These are phyloP conservation scores for Phaeosphaeria sp. DNA, from an alignment of 2,329 filamentous ascomycete species.

Conservation along the genomic window DNA sequence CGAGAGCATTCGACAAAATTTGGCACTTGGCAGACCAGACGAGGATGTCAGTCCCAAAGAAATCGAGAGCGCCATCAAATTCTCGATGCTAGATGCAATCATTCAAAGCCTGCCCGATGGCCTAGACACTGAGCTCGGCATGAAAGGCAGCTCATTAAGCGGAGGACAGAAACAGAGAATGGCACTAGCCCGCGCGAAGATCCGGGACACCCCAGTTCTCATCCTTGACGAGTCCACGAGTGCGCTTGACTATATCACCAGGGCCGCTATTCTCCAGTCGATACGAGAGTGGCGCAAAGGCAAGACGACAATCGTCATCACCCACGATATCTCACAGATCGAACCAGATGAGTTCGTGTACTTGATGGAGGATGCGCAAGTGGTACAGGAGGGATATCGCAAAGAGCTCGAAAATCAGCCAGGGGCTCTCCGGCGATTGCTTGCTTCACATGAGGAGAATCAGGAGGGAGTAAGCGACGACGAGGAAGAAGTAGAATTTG, in stretches of 20 bases:
- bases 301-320: conserved; percentile 92
- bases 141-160: conserved; percentile 74
- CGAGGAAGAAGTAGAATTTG: conserved; percentile 9
- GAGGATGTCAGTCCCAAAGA: conserved; percentile 59
- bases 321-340: conserved; percentile 85
- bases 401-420: conserved; percentile 58
- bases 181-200: conserved; percentile 76
- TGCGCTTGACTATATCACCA: conserved; percentile 78
- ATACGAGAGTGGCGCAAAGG: conserved; percentile 78
- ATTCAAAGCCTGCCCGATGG: conserved; percentile 72
- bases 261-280: conserved; percentile 72
- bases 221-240: conserved; percentile 91
- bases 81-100: conserved; percentile 73
- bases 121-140: conserved; percentile 73
- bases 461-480: conserved; percentile 2
- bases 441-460: conserved; percentile 17
- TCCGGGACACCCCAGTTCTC: conserved; percentile 80
- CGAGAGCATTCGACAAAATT: conserved; percentile 78
- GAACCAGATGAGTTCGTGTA: conserved; percentile 76
- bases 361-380: conserved; percentile 72
- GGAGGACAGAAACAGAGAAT: conserved; percentile 86
- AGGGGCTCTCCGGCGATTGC: conserved; percentile 54
- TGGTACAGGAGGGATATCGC: conserved; percentile 74
- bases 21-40: conserved; percentile 72
- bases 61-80: conserved; percentile 67